A percentile compares a stretch with the other conserved stretches of the same genome.
Evolutionary conservation across 2,329 filamentous ascomycete genomes (phyloP).

Genomic region (Trichoderma atroviride): DNA sequence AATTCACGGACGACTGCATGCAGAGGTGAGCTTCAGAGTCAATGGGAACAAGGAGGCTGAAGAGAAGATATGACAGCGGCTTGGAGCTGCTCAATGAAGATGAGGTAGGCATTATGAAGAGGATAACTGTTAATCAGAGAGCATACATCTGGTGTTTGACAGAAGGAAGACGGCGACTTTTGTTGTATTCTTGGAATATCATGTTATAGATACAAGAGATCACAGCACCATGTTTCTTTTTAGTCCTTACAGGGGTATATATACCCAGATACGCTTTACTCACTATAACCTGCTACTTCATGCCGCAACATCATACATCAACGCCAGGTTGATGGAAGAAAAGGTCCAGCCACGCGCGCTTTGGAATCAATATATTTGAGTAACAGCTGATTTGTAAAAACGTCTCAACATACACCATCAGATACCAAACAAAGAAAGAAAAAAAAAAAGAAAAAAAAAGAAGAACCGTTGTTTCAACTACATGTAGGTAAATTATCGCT

Average conservation of each 20-base stretch:
- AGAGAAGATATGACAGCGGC: conserved; percentile 57
- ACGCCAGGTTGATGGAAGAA: too few species aligned
- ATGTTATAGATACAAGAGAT: neutral
- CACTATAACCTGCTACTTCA: too few species aligned
- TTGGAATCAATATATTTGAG: neutral
- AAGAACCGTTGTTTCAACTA: conserved; percentile 1
- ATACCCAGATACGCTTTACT: neutral
- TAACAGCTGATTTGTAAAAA: neutral
- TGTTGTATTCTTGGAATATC: conserved; percentile 3
- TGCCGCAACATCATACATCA: too few species aligned
- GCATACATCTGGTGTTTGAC: neutral
- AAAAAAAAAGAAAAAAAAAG: neutral
- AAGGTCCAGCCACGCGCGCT: neutral
- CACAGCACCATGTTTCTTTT: neutral
- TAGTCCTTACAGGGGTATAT: neutral
- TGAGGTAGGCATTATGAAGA: conserved; percentile 42
- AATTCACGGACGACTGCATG: neutral
- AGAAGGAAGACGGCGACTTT: neutral
- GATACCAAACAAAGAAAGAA: neutral
- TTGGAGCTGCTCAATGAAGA: conserved; percentile 60
- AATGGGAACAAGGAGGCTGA: conserved; percentile 43
- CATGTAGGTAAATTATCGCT: neutral
- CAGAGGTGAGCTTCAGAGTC: conserved; percentile 33
- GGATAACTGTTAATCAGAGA: neutral
- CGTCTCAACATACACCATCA: conserved; percentile 15